Evolutionary conservation across 1,139 yeast species (phyloP).

Genomic region (Candida tropicalis): DNA sequence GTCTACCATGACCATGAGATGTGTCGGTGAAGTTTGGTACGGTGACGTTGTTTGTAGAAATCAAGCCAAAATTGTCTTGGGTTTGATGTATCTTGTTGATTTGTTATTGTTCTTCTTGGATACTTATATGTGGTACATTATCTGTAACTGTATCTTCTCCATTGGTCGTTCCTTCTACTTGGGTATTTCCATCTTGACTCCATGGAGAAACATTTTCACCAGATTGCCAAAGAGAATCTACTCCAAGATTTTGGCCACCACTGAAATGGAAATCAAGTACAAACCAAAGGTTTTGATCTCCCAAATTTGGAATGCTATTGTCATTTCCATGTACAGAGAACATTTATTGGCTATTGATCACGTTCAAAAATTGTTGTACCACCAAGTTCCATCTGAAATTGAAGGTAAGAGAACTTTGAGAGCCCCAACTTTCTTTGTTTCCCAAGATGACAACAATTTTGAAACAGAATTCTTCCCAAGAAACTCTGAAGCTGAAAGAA

Average conservation of each 20-base stretch:
- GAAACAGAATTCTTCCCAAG: conserved; percentile 35
- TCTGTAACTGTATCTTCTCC: conserved; percentile 55
- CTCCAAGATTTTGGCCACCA: conserved; percentile 43
- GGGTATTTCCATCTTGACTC: conserved; percentile 60
- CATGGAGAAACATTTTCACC: conserved; percentile 57
- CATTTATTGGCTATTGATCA: conserved; percentile 54
- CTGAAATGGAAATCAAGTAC: conserved; percentile 44
- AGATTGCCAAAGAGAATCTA: conserved; percentile 53
- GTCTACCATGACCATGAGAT: conserved; percentile 41
- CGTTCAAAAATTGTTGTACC: conserved; percentile 49
- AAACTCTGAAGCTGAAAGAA: conserved; percentile 50
- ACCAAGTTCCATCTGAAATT: conserved; percentile 39
- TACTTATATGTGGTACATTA: conserved; percentile 58
- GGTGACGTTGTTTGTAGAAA: conserved; percentile 41
- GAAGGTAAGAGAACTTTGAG: conserved; percentile 31
- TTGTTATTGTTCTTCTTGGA: conserved; percentile 53
- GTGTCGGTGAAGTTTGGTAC: conserved; percentile 48
- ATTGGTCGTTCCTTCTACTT: conserved; percentile 50
- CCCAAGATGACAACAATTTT: conserved; percentile 51
- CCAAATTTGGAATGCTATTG: conserved; percentile 55
- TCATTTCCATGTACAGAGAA: conserved; percentile 60
- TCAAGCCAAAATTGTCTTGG: conserved; percentile 44
- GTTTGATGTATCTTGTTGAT: conserved; percentile 42
- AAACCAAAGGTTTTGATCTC: conserved; percentile 46
- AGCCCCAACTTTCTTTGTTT: conserved; percentile 52